Evolutionary conservation across 345 rosid species (phyloP).

Genomic region (Gossypium ekmanianum): DNA sequence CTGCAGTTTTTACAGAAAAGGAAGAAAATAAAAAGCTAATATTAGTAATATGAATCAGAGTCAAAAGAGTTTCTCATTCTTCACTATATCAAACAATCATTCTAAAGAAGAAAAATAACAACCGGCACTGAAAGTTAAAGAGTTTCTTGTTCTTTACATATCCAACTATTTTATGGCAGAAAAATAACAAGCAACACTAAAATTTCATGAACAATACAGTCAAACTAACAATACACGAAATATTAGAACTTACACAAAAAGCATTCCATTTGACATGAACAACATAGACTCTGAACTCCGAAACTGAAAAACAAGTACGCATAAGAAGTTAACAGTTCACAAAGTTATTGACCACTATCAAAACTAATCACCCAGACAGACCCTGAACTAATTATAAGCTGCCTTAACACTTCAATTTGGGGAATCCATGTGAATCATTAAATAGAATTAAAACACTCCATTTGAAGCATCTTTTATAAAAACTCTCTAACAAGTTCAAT

Average conservation of each 20-base stretch:
- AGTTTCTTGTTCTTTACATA: slow-evolving; percentile 1
- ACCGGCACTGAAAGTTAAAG: neutral
- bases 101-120: neutral
- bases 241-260: neutral
- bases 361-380: neutral
- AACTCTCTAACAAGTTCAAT: neutral
- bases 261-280: neutral
- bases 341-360: neutral
- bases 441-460: neutral
- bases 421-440: neutral
- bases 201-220: neutral
- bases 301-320: neutral
- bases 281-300: slow-evolving; percentile 3
- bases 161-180: neutral
- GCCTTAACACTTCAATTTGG: neutral
- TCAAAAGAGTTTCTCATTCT: neutral
- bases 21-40: neutral
- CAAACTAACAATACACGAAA: neutral
- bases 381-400: neutral
- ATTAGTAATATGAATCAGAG: neutral
- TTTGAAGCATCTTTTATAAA: neutral
- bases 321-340: neutral
- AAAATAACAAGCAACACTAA: neutral
- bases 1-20: slow-evolving; percentile 41
- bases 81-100: neutral